These are phyloP conservation scores for Rhizopogon parksii DNA, from an alignment of 1,284 basidiomycete species.

Conservation along the genomic window DNA sequence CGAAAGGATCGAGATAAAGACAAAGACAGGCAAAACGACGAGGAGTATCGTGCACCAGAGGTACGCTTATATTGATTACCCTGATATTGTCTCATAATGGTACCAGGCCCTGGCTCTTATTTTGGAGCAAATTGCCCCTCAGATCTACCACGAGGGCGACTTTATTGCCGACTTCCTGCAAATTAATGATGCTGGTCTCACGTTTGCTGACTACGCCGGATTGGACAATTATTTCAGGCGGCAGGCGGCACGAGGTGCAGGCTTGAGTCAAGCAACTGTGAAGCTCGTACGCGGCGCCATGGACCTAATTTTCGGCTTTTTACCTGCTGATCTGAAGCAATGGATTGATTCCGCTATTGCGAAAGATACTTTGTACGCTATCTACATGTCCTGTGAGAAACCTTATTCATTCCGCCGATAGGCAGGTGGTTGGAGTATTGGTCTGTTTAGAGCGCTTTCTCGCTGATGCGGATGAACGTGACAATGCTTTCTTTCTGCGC, in stretches of 20 bases:
- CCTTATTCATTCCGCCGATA: conserved; percentile 27
- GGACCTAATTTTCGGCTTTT: conserved; percentile 93
- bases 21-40: conserved; percentile 56
- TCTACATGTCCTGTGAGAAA: background rate
- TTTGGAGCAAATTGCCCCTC: conserved; percentile 70
- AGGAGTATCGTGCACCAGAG: conserved; percentile 62
- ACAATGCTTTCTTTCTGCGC: conserved; percentile 68
- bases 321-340: conserved; percentile 75
- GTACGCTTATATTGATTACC: conserved; percentile 32
- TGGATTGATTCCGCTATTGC: conserved; percentile 79
- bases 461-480: conserved; percentile 71
- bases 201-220: conserved; percentile 94
- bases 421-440: conserved; percentile 83
- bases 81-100: conserved; percentile 5
- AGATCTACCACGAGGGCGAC: conserved; percentile 77
- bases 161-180: conserved; percentile 92
- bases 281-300: conserved; percentile 84
- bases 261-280: conserved; percentile 59
- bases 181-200: conserved; percentile 80
- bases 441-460: conserved; percentile 77
- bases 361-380: conserved; percentile 67
- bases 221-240: conserved; percentile 92
- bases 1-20: conserved; percentile 52
- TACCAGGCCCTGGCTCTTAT: conserved; percentile 68
- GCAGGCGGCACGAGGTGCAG: conserved; percentile 73